phyloP scores from a whole-genome alignment of 2,329 filamentous ascomycete genomes.

The Didymella exigua region DNA sequence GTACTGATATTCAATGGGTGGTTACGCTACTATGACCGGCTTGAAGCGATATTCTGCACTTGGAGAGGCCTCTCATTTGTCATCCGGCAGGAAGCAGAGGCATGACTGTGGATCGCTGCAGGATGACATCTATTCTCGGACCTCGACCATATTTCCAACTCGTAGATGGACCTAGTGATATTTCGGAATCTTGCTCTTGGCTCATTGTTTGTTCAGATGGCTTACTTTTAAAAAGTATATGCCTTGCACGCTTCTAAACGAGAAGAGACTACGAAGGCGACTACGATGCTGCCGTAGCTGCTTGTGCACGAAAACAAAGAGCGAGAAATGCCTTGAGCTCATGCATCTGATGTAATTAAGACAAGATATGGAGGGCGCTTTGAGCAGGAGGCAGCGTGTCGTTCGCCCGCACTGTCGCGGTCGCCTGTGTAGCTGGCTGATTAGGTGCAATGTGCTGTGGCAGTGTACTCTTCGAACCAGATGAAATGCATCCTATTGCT shows the following conservation, averaged over 20 bases:
- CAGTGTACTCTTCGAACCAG: too few relatives aligned
- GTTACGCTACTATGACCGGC: conserved; percentile 20
- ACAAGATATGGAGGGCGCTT: too few relatives aligned
- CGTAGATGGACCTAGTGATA: conserved; percentile 16
- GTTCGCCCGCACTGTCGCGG: neutral
- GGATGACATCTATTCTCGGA: conserved; percentile 24
- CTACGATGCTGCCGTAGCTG: conserved; percentile 19
- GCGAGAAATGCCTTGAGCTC: too few relatives aligned
- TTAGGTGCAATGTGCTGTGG: neutral
- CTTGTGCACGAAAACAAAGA: conserved; percentile 25
- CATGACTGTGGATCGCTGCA: conserved; percentile 19
- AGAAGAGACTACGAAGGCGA: conserved; percentile 12
- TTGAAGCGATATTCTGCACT: conserved; percentile 33
- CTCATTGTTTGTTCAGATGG: too few relatives aligned
- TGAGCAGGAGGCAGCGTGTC: conserved; percentile 17
- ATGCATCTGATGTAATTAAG: too few relatives aligned
- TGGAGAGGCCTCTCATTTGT: conserved; percentile 25
- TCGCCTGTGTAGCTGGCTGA: neutral
- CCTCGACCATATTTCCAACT: conserved; percentile 27
- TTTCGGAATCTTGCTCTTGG: too few relatives aligned
- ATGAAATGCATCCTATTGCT: too few relatives aligned
- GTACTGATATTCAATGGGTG: conserved; percentile 30
- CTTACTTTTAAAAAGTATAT: conserved; percentile 28
- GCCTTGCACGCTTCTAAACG: conserved; percentile 24
- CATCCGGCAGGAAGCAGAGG: conserved; percentile 31